phyloP scores from a whole-genome alignment of 176 grass and related monocot genomes.

The Oryza meyeriana region DNA sequence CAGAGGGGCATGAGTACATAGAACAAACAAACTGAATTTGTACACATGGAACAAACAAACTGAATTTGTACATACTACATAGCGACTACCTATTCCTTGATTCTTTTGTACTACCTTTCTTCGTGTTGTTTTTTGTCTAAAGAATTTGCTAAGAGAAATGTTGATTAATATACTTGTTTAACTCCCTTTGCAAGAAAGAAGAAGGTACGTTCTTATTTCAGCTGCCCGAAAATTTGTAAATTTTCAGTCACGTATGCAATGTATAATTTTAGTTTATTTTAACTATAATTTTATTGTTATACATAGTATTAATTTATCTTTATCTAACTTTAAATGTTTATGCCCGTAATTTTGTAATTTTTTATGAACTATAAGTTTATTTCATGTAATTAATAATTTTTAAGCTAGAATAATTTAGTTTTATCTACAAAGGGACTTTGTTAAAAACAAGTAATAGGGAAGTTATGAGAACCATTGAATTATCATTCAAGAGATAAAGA shows the following conservation, averaged over 20 bases:
- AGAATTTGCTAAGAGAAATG: background rate
- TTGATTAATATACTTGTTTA: background rate
- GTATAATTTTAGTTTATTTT: background rate
- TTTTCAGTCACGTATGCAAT: background rate
- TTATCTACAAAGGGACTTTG: too few relatives aligned
- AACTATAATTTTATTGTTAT: too few relatives aligned
- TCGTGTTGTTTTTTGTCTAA: constrained; percentile 11
- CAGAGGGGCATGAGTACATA: constrained; percentile 6
- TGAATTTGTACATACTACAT: constrained; percentile 34
- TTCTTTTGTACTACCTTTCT: constrained; percentile 27
- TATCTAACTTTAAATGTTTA: background rate
- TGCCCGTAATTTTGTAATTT: background rate
- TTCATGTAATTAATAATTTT: background rate
- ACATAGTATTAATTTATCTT: too few relatives aligned
- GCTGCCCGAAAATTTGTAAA: background rate
- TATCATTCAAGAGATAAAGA: too few relatives aligned
- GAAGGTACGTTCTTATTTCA: background rate
- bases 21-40: background rate
- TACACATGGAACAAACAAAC: constrained; percentile 26
- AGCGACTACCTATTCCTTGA: constrained; percentile 5
- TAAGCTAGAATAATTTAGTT: too few relatives aligned
- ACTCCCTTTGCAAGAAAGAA: background rate
- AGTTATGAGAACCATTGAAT: too few relatives aligned
- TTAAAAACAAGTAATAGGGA: too few relatives aligned
- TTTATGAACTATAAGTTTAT: background rate